phyloP scores from a whole-genome alignment of 495 filamentous ascomycete species.

The Zalerion maritima region DNA sequence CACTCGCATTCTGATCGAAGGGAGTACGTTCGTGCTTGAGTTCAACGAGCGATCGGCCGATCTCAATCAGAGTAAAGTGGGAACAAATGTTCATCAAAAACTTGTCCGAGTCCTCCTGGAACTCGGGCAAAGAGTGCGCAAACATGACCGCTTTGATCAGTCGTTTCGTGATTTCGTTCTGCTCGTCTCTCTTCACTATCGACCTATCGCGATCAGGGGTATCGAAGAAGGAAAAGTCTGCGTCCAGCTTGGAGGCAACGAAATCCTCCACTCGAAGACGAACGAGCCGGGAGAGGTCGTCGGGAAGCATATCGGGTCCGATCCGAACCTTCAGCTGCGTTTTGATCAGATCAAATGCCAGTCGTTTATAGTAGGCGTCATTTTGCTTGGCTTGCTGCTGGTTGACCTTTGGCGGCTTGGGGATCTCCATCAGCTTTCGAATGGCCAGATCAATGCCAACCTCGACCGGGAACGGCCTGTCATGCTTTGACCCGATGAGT shows the following conservation, averaged over 20 bases:
- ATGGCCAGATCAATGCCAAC: slow-evolving; percentile 82
- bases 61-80: slow-evolving; percentile 85
- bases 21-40: slow-evolving; percentile 53
- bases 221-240: slow-evolving; percentile 46
- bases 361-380: slow-evolving; percentile 81
- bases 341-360: slow-evolving; percentile 73
- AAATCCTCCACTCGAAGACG: slow-evolving; percentile 83
- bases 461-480: slow-evolving; percentile 71
- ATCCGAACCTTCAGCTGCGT: slow-evolving; percentile 81
- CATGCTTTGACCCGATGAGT: slow-evolving; percentile 73
- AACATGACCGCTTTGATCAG: slow-evolving; percentile 80
- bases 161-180: slow-evolving; percentile 69
- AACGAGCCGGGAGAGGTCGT: slow-evolving; percentile 71
- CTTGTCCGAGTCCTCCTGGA: slow-evolving; percentile 52
- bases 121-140: slow-evolving; percentile 66
- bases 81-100: slow-evolving; percentile 69
- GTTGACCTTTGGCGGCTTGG: slow-evolving; percentile 36
- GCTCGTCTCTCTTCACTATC: slow-evolving; percentile 67
- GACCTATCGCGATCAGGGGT: slow-evolving; percentile 65
- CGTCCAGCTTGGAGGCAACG: slow-evolving; percentile 48
- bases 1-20: slow-evolving; percentile 73
- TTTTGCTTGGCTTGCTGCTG: slow-evolving; percentile 48
- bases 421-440: slow-evolving; percentile 64
- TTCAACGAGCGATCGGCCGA: slow-evolving; percentile 64
- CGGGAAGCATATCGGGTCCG: slow-evolving; percentile 73